phyloP scores from a whole-genome alignment of 208 protist species.

The Wallacemonas sp. region DNA sequence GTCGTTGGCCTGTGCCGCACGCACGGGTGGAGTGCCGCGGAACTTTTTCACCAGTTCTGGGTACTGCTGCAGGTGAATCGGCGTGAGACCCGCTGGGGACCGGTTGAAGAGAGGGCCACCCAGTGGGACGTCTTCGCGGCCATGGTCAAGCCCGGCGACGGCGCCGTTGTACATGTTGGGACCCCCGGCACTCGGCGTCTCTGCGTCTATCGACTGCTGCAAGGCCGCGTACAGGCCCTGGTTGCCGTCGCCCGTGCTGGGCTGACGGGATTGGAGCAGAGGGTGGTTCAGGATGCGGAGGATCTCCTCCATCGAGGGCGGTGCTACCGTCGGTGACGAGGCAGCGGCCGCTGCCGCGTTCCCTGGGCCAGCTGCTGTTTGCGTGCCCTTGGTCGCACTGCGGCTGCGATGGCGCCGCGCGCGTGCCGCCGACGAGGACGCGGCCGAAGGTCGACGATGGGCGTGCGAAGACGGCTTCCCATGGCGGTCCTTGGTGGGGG shows the following conservation, averaged over 20 bases:
- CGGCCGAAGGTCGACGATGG: background rate
- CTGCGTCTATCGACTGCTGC: background rate
- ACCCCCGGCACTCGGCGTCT: too few species aligned
- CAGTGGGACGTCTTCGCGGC: background rate
- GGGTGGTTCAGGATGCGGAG: slow-evolving; percentile 11
- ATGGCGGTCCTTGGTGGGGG: background rate
- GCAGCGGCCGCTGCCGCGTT: background rate
- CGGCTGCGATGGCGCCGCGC: background rate
- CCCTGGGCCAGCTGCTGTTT: too few species aligned
- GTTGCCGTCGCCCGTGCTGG: slow-evolving; percentile 1
- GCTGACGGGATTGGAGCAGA: background rate
- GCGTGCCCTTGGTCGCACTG: background rate
- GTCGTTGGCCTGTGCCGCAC: background rate
- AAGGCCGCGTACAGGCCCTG: background rate
- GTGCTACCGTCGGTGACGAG: background rate
- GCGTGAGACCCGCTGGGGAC: slow-evolving; percentile 16
- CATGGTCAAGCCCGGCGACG: background rate
- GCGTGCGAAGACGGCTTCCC: background rate
- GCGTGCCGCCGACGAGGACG: background rate
- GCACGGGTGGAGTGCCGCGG: background rate
- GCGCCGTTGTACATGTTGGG: background rate
- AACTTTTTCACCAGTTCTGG: slow-evolving; percentile 14
- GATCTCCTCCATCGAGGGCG: slow-evolving; percentile 4
- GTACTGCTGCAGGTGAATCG: slow-evolving; percentile 13
- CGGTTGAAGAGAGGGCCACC: slow-evolving; percentile 12